A percentile compares a stretch with the other conserved stretches of the same genome.
Conservation (phyloP, 2,329 filamentous ascomycete species). For the Parastagonospora nodorum region DNA sequence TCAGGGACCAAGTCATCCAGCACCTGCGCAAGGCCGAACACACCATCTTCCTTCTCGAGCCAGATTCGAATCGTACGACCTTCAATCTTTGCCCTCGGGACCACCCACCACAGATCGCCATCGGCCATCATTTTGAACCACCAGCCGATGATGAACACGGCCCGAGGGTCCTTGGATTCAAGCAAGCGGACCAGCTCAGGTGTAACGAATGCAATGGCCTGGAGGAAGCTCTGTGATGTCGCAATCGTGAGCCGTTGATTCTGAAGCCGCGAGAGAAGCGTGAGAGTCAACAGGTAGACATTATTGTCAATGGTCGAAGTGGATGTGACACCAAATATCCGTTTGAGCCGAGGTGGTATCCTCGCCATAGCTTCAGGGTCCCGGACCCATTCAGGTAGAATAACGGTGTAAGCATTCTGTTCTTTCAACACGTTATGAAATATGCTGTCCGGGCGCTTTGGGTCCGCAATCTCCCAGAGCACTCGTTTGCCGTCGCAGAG, state of each 20-base stretch:
- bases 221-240: conserved; percentile 53
- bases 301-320: conserved; percentile 24
- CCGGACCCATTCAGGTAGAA: conserved; percentile 14
- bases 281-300: conserved; percentile 37
- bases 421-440: conserved; percentile 47
- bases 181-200: conserved; percentile 54
- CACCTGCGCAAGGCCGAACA: conserved; percentile 6
- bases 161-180: conserved; percentile 57
- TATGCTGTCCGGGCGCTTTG: conserved; percentile 54
- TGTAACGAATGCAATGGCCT: conserved; percentile 55
- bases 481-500: conserved; percentile 62
- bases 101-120: conserved; percentile 36
- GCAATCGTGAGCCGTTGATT: conserved; percentile 43
- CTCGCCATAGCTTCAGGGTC: conserved; percentile 6
- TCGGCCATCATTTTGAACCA: conserved; percentile 57
- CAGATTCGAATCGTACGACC: conserved; percentile 30
- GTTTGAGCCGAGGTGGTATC: conserved; percentile 43
- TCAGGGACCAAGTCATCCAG: conserved; percentile 3
- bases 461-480: conserved; percentile 59
- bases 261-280: conserved; percentile 48
- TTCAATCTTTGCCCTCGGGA: conserved; percentile 28
- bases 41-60: conserved; percentile 21
- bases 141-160: conserved; percentile 61
- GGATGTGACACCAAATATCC: conserved; percentile 31
- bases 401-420: conserved; percentile 7